These are phyloP conservation scores for Fusarium tjaetaba DNA, from an alignment of 2,329 filamentous ascomycete genomes.

Conservation along the genomic window DNA sequence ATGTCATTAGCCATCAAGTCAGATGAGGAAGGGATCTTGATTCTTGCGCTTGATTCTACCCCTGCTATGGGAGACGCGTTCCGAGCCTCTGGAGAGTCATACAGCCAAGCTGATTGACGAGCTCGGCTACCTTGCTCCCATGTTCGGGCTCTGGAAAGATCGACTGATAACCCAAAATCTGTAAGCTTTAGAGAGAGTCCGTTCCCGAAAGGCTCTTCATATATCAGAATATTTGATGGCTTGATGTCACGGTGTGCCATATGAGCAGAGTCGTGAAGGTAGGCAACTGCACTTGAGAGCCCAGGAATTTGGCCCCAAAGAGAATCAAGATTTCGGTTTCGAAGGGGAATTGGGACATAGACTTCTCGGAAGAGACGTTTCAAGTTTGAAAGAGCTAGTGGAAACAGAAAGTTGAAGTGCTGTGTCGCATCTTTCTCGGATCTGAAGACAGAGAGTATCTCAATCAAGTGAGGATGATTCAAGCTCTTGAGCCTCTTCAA, in stretches of 20 bases:
- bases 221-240: accelerated
- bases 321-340: accelerated
- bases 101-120: background rate
- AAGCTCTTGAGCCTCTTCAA: background rate
- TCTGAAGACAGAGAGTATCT: background rate
- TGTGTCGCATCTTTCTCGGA: accelerated
- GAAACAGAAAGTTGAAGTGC: background rate
- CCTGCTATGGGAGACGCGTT: accelerated
- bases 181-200: accelerated
- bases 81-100: background rate
- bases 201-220: accelerated
- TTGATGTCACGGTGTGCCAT: background rate
- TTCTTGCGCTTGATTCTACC: accelerated
- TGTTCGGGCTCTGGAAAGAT: background rate
- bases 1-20: background rate
- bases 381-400: background rate
- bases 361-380: background rate
- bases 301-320: background rate
- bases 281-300: accelerated
- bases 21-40: background rate
- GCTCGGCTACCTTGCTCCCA: background rate
- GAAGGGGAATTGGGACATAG: accelerated
- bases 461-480: background rate
- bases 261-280: background rate
- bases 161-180: accelerated